Evolutionary conservation across 441 rosid species (phyloP).

Genomic region (Pelargonium fulgidum): DNA sequence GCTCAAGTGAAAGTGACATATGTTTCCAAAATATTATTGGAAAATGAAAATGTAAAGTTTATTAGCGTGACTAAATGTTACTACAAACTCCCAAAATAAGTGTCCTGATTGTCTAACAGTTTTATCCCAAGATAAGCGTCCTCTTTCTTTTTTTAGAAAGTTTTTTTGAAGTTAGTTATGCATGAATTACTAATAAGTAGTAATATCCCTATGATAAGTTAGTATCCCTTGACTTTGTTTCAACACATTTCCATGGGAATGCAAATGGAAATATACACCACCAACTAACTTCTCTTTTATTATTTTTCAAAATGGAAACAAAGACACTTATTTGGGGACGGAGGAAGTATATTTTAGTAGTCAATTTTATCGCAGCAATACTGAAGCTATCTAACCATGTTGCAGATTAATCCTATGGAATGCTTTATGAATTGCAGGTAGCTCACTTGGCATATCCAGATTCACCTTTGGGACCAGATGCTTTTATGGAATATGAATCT

Average conservation of each 20-base stretch:
- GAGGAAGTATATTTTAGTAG: not conserved
- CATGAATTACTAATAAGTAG: too few relatives aligned
- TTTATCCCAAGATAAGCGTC: too few relatives aligned
- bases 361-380: not conserved
- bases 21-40: not conserved
- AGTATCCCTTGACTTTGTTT: too few relatives aligned
- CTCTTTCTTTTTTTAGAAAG: too few relatives aligned
- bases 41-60: not conserved
- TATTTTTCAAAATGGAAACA: too few relatives aligned
- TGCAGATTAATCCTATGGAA: slow-evolving; percentile 16
- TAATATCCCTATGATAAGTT: too few relatives aligned
- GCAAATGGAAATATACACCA: not conserved
- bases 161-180: too few relatives aligned
- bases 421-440: slow-evolving; percentile 38
- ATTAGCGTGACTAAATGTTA: not conserved
- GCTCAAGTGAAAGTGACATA: slow-evolving; percentile 3
- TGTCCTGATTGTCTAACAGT: too few relatives aligned
- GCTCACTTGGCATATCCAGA: slow-evolving; percentile 77
- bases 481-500: slow-evolving; percentile 75
- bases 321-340: too few relatives aligned
- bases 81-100: too few relatives aligned
- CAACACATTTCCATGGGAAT: not conserved
- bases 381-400: not conserved
- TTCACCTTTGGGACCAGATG: slow-evolving; percentile 93
- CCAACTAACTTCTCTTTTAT: too few relatives aligned